Conservation (phyloP, 2,329 filamentous ascomycete genomes). For the Rhinocladiella mackenziei region DNA sequence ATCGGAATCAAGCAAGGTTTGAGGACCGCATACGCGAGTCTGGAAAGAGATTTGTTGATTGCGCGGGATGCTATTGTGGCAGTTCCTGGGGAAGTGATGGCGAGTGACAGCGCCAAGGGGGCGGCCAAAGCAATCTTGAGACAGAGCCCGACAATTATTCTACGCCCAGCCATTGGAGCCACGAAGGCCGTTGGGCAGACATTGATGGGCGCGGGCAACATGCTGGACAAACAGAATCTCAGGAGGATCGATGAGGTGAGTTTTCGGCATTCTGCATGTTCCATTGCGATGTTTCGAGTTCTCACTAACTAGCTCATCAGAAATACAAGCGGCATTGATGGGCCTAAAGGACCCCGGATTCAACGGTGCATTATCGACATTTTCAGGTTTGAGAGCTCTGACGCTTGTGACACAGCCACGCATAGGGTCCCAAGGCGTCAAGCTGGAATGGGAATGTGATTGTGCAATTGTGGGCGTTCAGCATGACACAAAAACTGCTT, state of each 20-base stretch:
- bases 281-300: conserved; percentile 1
- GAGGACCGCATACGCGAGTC: conserved; percentile 72
- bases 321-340: conserved; percentile 27
- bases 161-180: conserved; percentile 84
- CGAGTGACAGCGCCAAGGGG: conserved; percentile 74
- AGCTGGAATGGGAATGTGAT: too few species aligned
- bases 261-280: conserved; percentile 31
- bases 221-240: conserved; percentile 76
- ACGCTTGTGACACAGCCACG: too few species aligned
- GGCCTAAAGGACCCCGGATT: background rate
- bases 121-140: conserved; percentile 73
- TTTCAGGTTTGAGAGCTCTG: too few species aligned
- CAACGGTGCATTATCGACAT: background rate
- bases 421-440: too few species aligned
- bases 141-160: conserved; percentile 86
- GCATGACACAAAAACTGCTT: too few species aligned
- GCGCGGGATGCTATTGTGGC: conserved; percentile 91
- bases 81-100: conserved; percentile 85
- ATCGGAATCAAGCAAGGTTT: conserved; percentile 83
- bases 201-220: conserved; percentile 86
- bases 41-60: conserved; percentile 81
- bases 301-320: conserved; percentile 14
- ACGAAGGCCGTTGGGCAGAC: conserved; percentile 86
- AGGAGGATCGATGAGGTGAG: conserved; percentile 84
- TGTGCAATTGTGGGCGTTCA: too few species aligned